These are phyloP conservation scores for Micromonas pusilla DNA, from an alignment of 139 green algal species.

Conservation along the genomic window DNA sequence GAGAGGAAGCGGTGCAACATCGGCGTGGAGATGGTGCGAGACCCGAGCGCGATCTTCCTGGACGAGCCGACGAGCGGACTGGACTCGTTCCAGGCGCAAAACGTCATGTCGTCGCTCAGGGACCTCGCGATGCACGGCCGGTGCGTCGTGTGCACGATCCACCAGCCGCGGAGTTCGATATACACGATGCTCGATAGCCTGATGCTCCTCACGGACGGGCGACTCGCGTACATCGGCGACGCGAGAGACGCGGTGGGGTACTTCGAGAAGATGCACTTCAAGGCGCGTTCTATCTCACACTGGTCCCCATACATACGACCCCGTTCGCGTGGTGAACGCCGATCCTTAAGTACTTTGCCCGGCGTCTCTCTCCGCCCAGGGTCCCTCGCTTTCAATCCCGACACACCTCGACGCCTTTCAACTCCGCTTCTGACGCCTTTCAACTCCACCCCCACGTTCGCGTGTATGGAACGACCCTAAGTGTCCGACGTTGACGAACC, in stretches of 20 bases:
- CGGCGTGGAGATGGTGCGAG: conserved; percentile 59
- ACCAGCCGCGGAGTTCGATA: conserved; percentile 47
- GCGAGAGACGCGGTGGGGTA: conserved; percentile 21
- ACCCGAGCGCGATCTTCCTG: conserved; percentile 63
- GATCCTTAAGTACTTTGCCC: too few relatives aligned
- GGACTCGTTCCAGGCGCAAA: conserved; percentile 49
- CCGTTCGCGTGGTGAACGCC: too few relatives aligned
- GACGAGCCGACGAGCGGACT: conserved; percentile 52
- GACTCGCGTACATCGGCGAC: conserved; percentile 39
- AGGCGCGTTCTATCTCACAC: too few relatives aligned
- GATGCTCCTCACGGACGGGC: conserved; percentile 41
- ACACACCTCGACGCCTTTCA: too few relatives aligned
- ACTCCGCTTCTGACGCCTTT: too few relatives aligned
- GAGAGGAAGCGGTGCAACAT: conserved; percentile 80
- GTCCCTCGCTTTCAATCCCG: too few relatives aligned
- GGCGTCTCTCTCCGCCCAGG: too few relatives aligned
- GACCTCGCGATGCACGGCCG: conserved; percentile 44
- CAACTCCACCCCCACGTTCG: too few relatives aligned
- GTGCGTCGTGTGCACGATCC: conserved; percentile 50
- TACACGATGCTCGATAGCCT: conserved; percentile 48
- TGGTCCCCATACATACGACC: too few relatives aligned
- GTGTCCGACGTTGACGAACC: conserved; percentile 37
- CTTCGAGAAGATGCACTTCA: conserved; percentile 34
- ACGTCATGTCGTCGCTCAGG: conserved; percentile 39
- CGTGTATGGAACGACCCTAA: too few relatives aligned